phyloP scores from a whole-genome alignment of 768 basidiomycete genomes.

The Lactarius pseudohatsudake region DNA sequence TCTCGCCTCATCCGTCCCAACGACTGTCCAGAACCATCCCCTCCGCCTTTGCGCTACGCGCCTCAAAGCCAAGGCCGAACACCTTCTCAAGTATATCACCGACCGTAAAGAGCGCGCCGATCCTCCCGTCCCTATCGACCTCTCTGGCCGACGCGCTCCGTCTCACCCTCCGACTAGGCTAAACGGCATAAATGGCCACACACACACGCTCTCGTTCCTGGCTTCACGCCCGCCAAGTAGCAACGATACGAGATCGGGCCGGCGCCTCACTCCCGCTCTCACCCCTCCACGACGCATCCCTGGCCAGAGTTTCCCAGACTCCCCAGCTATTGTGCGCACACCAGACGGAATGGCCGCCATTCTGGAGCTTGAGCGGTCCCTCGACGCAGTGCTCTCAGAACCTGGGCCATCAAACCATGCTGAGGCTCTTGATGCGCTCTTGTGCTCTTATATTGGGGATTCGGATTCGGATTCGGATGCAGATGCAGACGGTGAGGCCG shows the following conservation, averaged over 20 bases:
- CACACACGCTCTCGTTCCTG: slow-evolving; percentile 44
- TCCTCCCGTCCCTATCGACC: slow-evolving; percentile 56
- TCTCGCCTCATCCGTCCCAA: slow-evolving; percentile 12
- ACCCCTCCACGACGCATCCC: slow-evolving; percentile 34
- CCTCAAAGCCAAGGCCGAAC: slow-evolving; percentile 81
- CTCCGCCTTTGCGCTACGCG: slow-evolving; percentile 79
- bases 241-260: slow-evolving; percentile 26
- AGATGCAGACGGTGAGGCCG: slow-evolving; percentile 32
- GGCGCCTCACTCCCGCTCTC: slow-evolving; percentile 24
- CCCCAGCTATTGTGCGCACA: slow-evolving; percentile 67
- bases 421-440: slow-evolving; percentile 8
- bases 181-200: slow-evolving; percentile 46
- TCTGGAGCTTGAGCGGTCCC: slow-evolving; percentile 53
- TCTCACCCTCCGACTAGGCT: slow-evolving; percentile 35
- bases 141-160: slow-evolving; percentile 36
- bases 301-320: slow-evolving; percentile 61
- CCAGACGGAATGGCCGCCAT: slow-evolving; percentile 73
- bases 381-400: slow-evolving; percentile 37
- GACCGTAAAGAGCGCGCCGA: slow-evolving; percentile 83
- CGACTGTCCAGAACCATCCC: slow-evolving; percentile 68
- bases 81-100: slow-evolving; percentile 83
- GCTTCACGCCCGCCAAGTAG: slow-evolving; percentile 34
- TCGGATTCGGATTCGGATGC: slow-evolving; percentile 30
- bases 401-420: slow-evolving; percentile 12
- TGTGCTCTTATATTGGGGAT: slow-evolving; percentile 28